A percentile compares a stretch with the other conserved stretches of the same genome.
Evolutionary conservation across 139 green algal genomes (phyloP).

Genomic region (Tetradesmus lagerheimii): DNA sequence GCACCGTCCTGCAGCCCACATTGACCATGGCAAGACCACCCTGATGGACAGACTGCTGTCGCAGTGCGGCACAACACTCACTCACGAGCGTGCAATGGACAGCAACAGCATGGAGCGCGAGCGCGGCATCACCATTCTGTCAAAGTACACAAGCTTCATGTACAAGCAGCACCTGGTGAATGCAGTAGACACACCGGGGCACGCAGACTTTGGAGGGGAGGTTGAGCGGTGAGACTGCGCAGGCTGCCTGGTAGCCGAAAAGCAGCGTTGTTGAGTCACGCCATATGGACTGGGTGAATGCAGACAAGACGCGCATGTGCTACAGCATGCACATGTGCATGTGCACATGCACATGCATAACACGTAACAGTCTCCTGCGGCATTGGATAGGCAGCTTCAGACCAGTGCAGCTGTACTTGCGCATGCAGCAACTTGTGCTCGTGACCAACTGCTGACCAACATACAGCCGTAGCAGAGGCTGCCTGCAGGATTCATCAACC

Average conservation of each 20-base stretch:
- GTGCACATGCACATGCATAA: no score
- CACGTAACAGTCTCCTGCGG: background rate
- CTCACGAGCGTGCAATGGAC: constrained; percentile 75
- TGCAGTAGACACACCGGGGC: constrained; percentile 92
- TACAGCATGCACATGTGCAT: background rate
- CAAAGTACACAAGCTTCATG: constrained; percentile 83
- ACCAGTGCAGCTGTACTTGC: background rate
- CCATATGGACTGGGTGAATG: no score
- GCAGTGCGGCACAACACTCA: constrained; percentile 58
- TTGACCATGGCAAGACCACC: constrained; percentile 97
- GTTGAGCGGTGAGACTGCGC: constrained; percentile 80
- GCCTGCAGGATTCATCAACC: background rate
- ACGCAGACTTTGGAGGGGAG: constrained; percentile 95
- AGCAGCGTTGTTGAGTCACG: no score
- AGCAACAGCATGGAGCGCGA: constrained; percentile 87
- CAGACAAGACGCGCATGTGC: background rate
- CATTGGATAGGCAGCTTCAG: background rate
- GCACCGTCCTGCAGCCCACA: constrained; percentile 69
- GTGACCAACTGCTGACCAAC: background rate
- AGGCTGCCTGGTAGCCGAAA: background rate
- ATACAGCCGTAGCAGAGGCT: background rate
- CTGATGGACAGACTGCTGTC: constrained; percentile 83
- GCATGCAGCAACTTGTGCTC: background rate
- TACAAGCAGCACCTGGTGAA: constrained; percentile 77
- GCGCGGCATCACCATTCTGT: constrained; percentile 92